Conservation (phyloP, 805 yeast species). For the Myxozyma geophila region DNA sequence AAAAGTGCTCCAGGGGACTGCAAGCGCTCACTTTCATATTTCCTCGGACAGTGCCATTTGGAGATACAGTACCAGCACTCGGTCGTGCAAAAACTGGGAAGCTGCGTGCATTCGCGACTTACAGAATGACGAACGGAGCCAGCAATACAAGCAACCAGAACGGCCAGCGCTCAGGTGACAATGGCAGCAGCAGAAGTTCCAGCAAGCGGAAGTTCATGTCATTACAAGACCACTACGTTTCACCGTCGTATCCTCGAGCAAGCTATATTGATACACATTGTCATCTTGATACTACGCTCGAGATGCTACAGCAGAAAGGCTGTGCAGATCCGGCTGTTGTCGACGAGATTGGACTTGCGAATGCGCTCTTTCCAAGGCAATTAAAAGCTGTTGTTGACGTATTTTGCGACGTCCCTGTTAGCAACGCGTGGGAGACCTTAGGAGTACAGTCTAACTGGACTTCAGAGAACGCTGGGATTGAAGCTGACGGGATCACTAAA, state of each 20-base stretch:
- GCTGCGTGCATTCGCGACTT: not conserved
- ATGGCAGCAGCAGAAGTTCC: not conserved
- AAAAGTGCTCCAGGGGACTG: not conserved
- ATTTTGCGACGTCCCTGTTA: constrained; percentile 30
- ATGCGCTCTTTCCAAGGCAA: constrained; percentile 21
- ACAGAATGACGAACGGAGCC: not conserved
- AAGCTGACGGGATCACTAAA: not conserved
- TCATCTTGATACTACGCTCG: constrained; percentile 25
- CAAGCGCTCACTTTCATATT: too few relatives aligned
- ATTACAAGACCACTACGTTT: constrained; percentile 13
- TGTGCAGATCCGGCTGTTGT: not conserved
- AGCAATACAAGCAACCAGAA: not conserved
- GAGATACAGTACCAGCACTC: too few relatives aligned
- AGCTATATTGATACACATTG: constrained; percentile 30
- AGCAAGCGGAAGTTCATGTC: constrained; percentile 1
- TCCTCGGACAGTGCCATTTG: too few relatives aligned
- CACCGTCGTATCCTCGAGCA: not conserved
- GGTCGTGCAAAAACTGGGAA: too few relatives aligned
- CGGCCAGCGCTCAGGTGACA: not conserved
- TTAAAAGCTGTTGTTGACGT: constrained; percentile 30
- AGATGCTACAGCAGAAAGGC: constrained; percentile 24
- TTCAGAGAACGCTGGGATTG: not conserved
- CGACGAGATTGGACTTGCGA: constrained; percentile 16
- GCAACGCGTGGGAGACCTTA: constrained; percentile 15
- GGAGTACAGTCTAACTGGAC: constrained; percentile 9